Percentiles rank a stretch among this genome's conserved stretches.
These are phyloP conservation scores for Hygrophoropsis aurantiaca DNA, from an alignment of 768 basidiomycete species.

Conservation along the genomic window DNA sequence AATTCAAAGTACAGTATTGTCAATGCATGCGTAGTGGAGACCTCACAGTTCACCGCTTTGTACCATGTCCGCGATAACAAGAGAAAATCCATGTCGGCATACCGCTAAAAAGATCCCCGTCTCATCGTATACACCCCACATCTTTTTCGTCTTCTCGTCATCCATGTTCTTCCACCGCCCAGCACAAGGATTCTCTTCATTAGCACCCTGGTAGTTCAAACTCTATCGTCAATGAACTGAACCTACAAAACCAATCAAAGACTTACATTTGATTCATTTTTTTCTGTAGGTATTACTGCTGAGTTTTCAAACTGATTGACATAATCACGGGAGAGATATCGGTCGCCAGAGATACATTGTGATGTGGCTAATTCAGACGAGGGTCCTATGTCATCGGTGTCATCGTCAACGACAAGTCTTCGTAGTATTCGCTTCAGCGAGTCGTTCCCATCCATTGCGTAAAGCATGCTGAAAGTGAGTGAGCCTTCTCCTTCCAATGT, in stretches of 20 bases:
- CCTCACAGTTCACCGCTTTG: constrained; percentile 36
- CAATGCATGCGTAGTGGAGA: too few relatives aligned
- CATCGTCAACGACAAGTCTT: background rate
- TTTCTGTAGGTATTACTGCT: too few relatives aligned
- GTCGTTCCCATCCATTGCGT: too few relatives aligned
- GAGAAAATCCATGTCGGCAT: too few relatives aligned
- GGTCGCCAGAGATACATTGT: background rate
- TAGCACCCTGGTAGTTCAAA: too few relatives aligned
- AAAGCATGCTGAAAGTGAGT: background rate
- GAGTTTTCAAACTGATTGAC: background rate
- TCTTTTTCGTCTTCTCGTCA: constrained; percentile 8
- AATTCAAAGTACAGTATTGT: too few relatives aligned
- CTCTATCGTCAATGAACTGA: too few relatives aligned
- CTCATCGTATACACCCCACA: constrained; percentile 22
- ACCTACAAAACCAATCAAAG: too few relatives aligned
- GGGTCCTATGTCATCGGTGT: background rate
- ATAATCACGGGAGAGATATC: constrained; percentile 1
- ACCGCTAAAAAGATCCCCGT: constrained; percentile 20
- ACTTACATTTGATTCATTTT: too few relatives aligned
- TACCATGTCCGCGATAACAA: constrained; percentile 21
- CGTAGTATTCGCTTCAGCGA: background rate
- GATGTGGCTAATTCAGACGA: background rate
- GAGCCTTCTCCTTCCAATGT: background rate
- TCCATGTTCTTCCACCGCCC: constrained; percentile 2
- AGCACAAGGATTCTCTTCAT: constrained; percentile 1